A percentile compares a stretch with the other conserved stretches of the same genome.
Conservation (phyloP, 2,329 filamentous ascomycete genomes). For the Colletotrichum horii region DNA sequence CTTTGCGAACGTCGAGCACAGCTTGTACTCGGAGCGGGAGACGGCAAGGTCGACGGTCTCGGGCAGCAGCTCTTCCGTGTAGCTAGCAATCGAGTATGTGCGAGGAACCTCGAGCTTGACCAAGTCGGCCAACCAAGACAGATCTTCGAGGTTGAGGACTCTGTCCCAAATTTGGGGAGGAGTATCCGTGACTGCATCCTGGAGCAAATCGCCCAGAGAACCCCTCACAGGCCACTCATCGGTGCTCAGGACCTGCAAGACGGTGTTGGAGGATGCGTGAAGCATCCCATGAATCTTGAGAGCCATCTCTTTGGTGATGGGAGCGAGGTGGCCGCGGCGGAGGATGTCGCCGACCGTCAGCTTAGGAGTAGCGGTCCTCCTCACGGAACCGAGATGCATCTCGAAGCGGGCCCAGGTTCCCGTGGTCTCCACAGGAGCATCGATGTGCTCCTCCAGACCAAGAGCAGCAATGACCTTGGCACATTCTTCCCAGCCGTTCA, state of each 20-base stretch:
- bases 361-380: conserved; percentile 24
- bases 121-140: conserved; percentile 52
- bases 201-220: conserved; percentile 54
- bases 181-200: conserved; percentile 52
- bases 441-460: conserved; percentile 51
- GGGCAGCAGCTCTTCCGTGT: conserved; percentile 54
- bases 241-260: conserved; percentile 53
- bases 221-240: conserved; percentile 57
- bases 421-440: conserved; percentile 40
- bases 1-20: conserved; percentile 46
- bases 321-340: conserved; percentile 54
- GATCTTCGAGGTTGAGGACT: conserved; percentile 49
- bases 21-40: conserved; percentile 56
- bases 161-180: conserved; percentile 54
- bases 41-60: conserved; percentile 56
- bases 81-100: conserved; percentile 59
- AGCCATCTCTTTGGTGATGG: conserved; percentile 55
- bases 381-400: conserved; percentile 47
- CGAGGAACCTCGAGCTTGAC: conserved; percentile 54
- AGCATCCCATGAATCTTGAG: conserved; percentile 53
- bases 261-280: conserved; percentile 53
- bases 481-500: conserved; percentile 59
- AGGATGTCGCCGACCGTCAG: conserved; percentile 55
- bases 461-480: conserved; percentile 58
- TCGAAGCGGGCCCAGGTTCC: conserved; percentile 52